Conservation (phyloP, 2,329 filamentous ascomycete genomes). For the Eutypa lata region DNA sequence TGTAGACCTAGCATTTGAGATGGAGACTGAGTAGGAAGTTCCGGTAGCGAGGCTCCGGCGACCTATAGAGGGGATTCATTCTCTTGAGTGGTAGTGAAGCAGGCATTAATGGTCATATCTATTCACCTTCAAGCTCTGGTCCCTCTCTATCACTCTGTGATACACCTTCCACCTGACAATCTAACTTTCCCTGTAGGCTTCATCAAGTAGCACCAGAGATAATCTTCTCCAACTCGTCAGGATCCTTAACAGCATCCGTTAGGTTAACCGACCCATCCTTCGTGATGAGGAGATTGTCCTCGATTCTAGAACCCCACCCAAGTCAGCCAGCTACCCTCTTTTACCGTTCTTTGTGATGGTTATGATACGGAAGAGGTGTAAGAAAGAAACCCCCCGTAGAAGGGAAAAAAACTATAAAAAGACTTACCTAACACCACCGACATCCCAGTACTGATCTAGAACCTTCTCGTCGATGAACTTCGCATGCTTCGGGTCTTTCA, state of each 20-base stretch:
- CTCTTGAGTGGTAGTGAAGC: too few species aligned
- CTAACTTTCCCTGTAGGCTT: too few species aligned
- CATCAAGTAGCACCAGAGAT: constrained; percentile 29
- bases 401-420: too few species aligned
- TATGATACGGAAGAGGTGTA: background rate
- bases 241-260: constrained; percentile 68
- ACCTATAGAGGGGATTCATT: too few species aligned
- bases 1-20: too few species aligned
- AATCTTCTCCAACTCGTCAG: constrained; percentile 58
- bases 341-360: background rate
- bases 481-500: constrained; percentile 67
- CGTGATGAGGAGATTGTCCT: constrained; percentile 73
- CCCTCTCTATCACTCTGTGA: too few species aligned
- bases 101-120: too few species aligned
- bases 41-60: too few species aligned
- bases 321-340: constrained; percentile 17
- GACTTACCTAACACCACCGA: constrained; percentile 68
- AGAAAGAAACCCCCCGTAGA: too few species aligned
- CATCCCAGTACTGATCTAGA: constrained; percentile 77
- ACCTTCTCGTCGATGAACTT: constrained; percentile 75
- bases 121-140: too few species aligned
- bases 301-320: constrained; percentile 39
- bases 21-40: too few species aligned
- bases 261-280: constrained; percentile 67
- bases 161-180: too few species aligned